Evolutionary conservation across 2,329 filamentous ascomycete genomes (phyloP).

Genomic region (Ceratocystis albifundus): DNA sequence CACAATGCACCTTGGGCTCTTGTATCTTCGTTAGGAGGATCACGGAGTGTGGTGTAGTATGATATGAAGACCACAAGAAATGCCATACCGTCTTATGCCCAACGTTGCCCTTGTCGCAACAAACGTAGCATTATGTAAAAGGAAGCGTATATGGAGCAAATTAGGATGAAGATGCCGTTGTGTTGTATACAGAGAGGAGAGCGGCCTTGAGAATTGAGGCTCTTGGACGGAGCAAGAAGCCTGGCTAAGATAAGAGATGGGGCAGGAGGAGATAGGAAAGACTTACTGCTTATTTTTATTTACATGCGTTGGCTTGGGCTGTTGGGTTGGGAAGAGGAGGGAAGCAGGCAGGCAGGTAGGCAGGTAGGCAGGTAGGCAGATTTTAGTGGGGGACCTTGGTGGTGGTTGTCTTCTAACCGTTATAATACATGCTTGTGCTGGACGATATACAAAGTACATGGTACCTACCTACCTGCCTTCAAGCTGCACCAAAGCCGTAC

Average conservation of each 20-base stretch:
- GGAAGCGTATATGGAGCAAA: background rate
- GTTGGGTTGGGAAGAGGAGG: background rate
- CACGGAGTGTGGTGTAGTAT: background rate
- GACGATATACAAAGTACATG: background rate
- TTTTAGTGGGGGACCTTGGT: background rate
- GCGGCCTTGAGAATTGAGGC: background rate
- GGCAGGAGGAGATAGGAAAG: background rate
- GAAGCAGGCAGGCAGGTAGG: background rate
- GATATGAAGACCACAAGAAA: background rate
- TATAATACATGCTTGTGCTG: background rate
- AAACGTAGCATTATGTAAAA: background rate
- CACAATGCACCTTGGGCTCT: background rate
- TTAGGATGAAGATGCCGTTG: no score
- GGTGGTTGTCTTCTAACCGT: background rate
- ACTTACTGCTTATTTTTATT: background rate
- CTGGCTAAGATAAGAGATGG: background rate
- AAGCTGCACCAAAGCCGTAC: background rate
- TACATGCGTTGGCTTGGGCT: background rate
- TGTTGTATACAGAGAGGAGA: background rate
- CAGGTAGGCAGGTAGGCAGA: background rate
- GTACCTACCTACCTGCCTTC: background rate
- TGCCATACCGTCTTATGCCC: background rate
- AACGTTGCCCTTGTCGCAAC: background rate
- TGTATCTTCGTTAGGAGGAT: background rate
- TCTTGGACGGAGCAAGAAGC: background rate